Evolutionary conservation across 805 yeast species (phyloP).

Genomic region (Barnettozyma sucrosica): DNA sequence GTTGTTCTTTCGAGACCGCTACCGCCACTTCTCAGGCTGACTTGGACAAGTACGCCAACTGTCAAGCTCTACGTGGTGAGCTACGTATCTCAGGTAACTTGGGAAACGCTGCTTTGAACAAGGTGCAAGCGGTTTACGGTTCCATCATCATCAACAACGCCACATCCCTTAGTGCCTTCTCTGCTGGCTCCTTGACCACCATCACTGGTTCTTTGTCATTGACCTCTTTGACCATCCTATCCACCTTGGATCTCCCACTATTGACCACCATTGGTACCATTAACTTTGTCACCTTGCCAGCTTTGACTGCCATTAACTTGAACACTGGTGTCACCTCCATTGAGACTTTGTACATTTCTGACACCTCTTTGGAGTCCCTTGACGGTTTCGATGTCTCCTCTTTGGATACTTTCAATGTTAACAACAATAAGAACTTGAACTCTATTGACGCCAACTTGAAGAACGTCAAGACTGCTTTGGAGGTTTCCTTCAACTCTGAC

Average conservation of each 20-base stretch:
- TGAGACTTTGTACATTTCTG: slow-evolving; percentile 61
- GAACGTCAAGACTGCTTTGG: slow-evolving; percentile 67
- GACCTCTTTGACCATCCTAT: slow-evolving; percentile 57
- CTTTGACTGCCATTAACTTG: slow-evolving; percentile 65
- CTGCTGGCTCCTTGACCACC: slow-evolving; percentile 74
- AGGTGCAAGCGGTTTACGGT: slow-evolving; percentile 75
- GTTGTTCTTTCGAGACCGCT: slow-evolving; percentile 58
- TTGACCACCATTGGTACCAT: slow-evolving; percentile 80
- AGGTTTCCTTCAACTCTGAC: slow-evolving; percentile 82
- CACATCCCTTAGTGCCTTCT: slow-evolving; percentile 51
- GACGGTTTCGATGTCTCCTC: slow-evolving; percentile 55
- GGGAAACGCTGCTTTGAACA: slow-evolving; percentile 62
- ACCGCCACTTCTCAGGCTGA: slow-evolving; percentile 80
- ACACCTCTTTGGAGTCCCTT: slow-evolving; percentile 63
- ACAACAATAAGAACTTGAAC: slow-evolving; percentile 82
- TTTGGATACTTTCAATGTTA: slow-evolving; percentile 59
- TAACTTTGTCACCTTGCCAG: slow-evolving; percentile 80
- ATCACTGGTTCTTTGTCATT: slow-evolving; percentile 69
- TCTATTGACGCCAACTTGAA: slow-evolving; percentile 66
- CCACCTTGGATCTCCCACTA: slow-evolving; percentile 66
- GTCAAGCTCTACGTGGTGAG: slow-evolving; percentile 79
- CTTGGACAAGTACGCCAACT: slow-evolving; percentile 64
- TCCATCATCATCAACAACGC: slow-evolving; percentile 63
- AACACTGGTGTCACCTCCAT: slow-evolving; percentile 67
- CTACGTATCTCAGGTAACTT: slow-evolving; percentile 62